Base-by-base conservation (phyloP, 1,284 basidiomycete species). In the Caloboletus firmus region DNA sequence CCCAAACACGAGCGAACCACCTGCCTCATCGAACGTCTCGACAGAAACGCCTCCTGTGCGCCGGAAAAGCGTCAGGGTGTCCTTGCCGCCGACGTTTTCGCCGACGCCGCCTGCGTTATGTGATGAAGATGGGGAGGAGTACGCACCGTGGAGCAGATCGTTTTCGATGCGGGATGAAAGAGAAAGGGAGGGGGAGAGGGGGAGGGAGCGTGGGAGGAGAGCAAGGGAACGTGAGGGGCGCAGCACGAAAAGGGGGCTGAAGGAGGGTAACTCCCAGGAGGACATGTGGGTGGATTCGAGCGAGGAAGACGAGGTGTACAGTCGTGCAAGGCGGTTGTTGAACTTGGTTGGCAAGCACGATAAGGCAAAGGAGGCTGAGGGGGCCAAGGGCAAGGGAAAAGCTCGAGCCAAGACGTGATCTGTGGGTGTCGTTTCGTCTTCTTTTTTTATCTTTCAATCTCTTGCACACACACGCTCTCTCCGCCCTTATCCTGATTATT, bases 31-130 rank as follows among this genome's bases (percentile, higher is more conserved):
- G 40, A 62, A 22, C 24, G 51, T 34, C 13, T 59, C 62, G 51
- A 57, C 58, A 11, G 61, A 52, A 50, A 58, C 58, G 8, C 39
- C 41, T 1, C 74, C 79, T 3, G 68, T 71, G 3, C 75, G 85
- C 35, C 72, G 86, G 55, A 91, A 91, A 72, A 88, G 85, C 62
- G 89, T 91, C 34, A 76, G 88, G 10, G 83, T 91, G 52, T 87
- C 84, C 26, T 69, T 89, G 34, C 78, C 3, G 6, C 88, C 88
- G 2, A 87, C 85, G 26, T 89, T 85, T 67, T 85, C 85, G 26
- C 73, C 83, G 1, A 80, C 85, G 4, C 87, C 87, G 17, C 86
- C 86, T 40, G 82, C 82, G 31, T 63, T 82, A 34, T 78, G 81
- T 41, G 80, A 87, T 45, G 77, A 82, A n/a, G 64, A 64, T 7